Evolutionary conservation across 2,329 filamentous ascomycete species (phyloP).

Genomic region (Ascochyta lentis): DNA sequence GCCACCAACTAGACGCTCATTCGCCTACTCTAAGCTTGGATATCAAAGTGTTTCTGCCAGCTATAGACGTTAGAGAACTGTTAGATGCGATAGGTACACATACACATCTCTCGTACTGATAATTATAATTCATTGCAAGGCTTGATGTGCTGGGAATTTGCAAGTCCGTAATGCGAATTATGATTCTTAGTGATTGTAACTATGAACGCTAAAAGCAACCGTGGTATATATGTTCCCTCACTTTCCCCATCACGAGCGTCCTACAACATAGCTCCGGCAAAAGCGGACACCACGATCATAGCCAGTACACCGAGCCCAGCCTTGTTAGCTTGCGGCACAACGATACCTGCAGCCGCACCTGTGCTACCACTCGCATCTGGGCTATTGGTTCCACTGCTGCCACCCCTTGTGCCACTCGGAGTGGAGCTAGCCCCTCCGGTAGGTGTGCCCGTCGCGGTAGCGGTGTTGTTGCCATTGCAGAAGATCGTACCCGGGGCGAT

Average conservation of each 20-base stretch:
- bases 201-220: not conserved
- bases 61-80: not conserved
- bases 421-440: slow-evolving; percentile 16
- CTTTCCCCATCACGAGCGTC: not conserved
- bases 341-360: slow-evolving; percentile 24
- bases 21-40: not conserved
- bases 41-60: not conserved
- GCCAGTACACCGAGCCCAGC: slow-evolving; percentile 36
- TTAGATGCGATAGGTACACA: not conserved
- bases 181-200: not conserved
- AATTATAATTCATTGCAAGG: not conserved
- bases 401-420: slow-evolving; percentile 15
- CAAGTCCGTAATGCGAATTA: not conserved
- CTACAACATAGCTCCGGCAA: slow-evolving; percentile 39
- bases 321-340: slow-evolving; percentile 35
- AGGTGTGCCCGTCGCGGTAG: slow-evolving; percentile 36
- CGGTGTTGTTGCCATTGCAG: slow-evolving; percentile 36
- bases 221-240: not conserved
- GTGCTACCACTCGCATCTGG: slow-evolving; percentile 14
- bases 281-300: slow-evolving; percentile 35
- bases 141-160: not conserved
- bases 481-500: slow-evolving; percentile 30
- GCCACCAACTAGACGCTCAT: not conserved
- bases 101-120: not conserved
- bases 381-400: slow-evolving; percentile 10